phyloP scores from a whole-genome alignment of 495 filamentous ascomycete species.

The Beverwykella pulmonaria region DNA sequence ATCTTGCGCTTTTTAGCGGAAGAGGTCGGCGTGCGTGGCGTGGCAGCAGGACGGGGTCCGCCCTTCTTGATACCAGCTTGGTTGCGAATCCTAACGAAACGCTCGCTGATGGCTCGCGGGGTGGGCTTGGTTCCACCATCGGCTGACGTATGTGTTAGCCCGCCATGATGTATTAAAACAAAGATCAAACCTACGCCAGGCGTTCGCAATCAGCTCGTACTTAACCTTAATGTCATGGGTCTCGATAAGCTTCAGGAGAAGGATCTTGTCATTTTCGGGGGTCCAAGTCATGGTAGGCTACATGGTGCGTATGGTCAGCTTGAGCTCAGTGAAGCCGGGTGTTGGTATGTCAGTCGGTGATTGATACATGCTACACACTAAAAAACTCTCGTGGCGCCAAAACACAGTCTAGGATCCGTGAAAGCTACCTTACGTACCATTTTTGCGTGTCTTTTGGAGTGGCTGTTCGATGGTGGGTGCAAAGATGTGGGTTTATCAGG shows the following conservation, averaged over 20 bases:
- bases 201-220: slow-evolving; percentile 17
- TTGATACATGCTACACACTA: no score
- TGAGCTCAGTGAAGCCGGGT: background rate
- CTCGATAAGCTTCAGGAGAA: slow-evolving; percentile 26
- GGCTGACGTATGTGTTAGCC: background rate
- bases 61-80: background rate
- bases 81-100: slow-evolving; percentile 25
- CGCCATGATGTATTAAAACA: background rate
- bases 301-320: background rate
- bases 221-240: slow-evolving; percentile 28
- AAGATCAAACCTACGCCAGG: slow-evolving; percentile 32
- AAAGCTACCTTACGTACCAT: no score
- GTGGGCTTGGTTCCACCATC: slow-evolving; percentile 22
- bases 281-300: slow-evolving; percentile 34
- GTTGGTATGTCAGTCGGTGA: no score
- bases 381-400: no score
- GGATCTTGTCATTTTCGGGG: slow-evolving; percentile 25
- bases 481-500: no score
- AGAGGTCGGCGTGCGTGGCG: background rate
- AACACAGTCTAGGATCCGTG: no score
- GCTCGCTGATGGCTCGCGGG: slow-evolving; percentile 29
- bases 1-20: slow-evolving; percentile 24
- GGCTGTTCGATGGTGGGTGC: no score
- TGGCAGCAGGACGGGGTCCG: background rate
- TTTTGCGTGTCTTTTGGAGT: no score